phyloP scores from a whole-genome alignment of 495 filamentous ascomycete genomes.

The Aspergillus nidulans region DNA sequence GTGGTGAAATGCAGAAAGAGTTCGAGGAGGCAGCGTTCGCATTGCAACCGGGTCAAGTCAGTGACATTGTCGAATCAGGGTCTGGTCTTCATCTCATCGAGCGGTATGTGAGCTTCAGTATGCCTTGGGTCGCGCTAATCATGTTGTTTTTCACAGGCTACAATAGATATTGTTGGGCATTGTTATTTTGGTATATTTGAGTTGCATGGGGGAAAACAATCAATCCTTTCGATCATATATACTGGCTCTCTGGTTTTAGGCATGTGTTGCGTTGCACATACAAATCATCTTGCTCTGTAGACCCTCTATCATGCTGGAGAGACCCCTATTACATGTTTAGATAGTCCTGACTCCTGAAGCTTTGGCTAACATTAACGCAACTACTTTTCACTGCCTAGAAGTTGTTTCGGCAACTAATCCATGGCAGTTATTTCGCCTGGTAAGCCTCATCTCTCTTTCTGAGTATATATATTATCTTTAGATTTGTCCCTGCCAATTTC shows the following conservation, averaged over 20 bases:
- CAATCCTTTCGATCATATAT: neutral
- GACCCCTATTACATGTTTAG: neutral
- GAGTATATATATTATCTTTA: too few species aligned
- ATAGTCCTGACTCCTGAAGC: too few species aligned
- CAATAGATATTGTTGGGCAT: conserved; percentile 20
- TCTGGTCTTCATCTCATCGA: conserved; percentile 95
- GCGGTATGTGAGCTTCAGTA: conserved; percentile 53
- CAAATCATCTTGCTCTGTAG: too few species aligned
- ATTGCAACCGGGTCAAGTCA: conserved; percentile 79
- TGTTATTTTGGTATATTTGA: conserved; percentile 2
- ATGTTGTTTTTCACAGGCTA: conserved; percentile 21
- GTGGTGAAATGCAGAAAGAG: conserved; percentile 96
- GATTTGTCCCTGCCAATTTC: neutral
- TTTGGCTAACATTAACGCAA: neutral
- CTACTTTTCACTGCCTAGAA: neutral
- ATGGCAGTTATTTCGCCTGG: neutral
- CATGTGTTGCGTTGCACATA: too few species aligned
- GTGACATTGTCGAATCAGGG: conserved; percentile 81
- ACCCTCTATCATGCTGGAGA: neutral
- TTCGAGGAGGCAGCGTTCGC: conserved; percentile 94
- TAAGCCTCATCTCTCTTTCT: too few species aligned
- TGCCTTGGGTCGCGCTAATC: conserved; percentile 12
- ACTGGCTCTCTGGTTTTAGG: too few species aligned
- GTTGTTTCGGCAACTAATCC: neutral
- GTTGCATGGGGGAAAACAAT: neutral